These are phyloP conservation scores for Lactarius pseudohatsudake DNA, from an alignment of 768 basidiomycete species.

Conservation along the genomic window DNA sequence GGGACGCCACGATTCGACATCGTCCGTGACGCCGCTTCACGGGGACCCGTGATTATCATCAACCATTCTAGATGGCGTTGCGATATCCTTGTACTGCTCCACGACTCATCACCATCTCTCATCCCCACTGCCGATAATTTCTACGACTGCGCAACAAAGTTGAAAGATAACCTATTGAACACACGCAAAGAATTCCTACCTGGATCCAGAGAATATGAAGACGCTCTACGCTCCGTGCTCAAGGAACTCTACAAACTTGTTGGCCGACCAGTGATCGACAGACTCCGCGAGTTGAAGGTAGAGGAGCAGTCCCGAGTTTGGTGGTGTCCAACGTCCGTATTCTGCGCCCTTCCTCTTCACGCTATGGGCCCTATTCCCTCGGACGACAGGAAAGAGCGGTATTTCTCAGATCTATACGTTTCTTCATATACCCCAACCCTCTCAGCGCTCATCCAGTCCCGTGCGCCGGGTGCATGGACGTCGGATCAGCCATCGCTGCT, in stretches of 20 bases:
- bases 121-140: not conserved
- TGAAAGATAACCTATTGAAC: not conserved
- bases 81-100: conserved; percentile 11
- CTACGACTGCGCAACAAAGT: not conserved
- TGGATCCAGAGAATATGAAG: not conserved
- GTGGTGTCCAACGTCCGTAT: not conserved
- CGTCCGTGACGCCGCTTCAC: conserved; percentile 2
- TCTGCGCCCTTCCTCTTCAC: conserved; percentile 18
- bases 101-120: not conserved
- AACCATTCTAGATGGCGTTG: conserved; percentile 1
- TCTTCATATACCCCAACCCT: conserved; percentile 6
- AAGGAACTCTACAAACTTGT: conserved; percentile 2
- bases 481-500: not conserved
- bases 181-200: not conserved
- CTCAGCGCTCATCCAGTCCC: conserved; percentile 6
- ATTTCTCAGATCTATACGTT: not conserved
- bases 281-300: not conserved
- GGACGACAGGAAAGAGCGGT: not conserved
- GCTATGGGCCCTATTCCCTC: conserved; percentile 15
- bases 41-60: conserved; percentile 17
- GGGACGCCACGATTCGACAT: not conserved
- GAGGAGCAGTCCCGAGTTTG: not conserved
- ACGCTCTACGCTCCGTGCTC: not conserved
- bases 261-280: not conserved
- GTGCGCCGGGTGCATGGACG: not conserved